A percentile compares a stretch with the other conserved stretches of the same genome.
Evolutionary conservation across 2,329 filamentous ascomycete species (phyloP).

Genomic region (Xylogone sp.): DNA sequence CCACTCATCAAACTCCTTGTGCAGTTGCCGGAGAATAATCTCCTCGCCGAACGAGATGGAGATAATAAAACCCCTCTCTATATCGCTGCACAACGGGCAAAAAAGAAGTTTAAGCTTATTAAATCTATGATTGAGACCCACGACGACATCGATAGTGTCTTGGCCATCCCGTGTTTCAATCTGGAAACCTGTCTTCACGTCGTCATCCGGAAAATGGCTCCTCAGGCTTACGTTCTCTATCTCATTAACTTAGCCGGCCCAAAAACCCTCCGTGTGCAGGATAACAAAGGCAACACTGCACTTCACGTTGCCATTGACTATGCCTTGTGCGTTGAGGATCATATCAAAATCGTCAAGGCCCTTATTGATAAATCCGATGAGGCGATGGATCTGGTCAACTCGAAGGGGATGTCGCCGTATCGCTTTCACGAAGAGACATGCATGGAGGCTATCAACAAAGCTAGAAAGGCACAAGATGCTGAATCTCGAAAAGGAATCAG

Average conservation of each 20-base stretch:
- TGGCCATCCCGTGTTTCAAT: constrained; percentile 5
- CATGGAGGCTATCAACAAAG: background rate
- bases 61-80: constrained; percentile 17
- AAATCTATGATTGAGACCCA: constrained; percentile 10
- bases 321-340: constrained; percentile 7
- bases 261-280: constrained; percentile 7
- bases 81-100: constrained; percentile 10
- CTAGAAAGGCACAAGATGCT: background rate
- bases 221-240: constrained; percentile 1
- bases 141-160: constrained; percentile 8
- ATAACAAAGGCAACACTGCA: constrained; percentile 10
- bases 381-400: constrained; percentile 8
- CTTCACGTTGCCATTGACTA: constrained; percentile 13
- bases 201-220: constrained; percentile 5
- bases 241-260: constrained; percentile 7
- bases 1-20: constrained; percentile 8
- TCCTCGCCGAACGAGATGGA: constrained; percentile 10
- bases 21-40: background rate
- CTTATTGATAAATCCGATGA: constrained; percentile 7
- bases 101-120: constrained; percentile 9
- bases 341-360: constrained; percentile 10
- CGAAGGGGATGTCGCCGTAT: constrained; percentile 7
- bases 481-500: background rate
- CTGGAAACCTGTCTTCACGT: constrained; percentile 10
- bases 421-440: constrained; percentile 9